phyloP scores from a whole-genome alignment of 1,284 basidiomycete genomes.

The Trichosporon inkin region DNA sequence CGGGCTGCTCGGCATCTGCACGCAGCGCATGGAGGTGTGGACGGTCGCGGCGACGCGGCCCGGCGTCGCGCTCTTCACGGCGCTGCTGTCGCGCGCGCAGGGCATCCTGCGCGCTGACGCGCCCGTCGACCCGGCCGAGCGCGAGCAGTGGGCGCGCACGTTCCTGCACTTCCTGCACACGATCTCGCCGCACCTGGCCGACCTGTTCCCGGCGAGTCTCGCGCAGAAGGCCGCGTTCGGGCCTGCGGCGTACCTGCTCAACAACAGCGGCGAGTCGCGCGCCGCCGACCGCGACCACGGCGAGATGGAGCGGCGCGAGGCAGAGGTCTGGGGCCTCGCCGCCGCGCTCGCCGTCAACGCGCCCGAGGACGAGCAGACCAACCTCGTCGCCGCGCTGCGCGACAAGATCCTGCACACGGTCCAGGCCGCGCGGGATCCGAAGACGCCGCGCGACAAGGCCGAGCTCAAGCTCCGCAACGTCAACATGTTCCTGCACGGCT shows the following conservation, averaged over 20 bases:
- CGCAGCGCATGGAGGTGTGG: constrained; percentile 75
- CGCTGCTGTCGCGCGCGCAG: constrained; percentile 88
- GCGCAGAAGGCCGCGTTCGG: constrained; percentile 59
- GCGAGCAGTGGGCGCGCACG: constrained; percentile 79
- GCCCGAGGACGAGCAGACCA: constrained; percentile 72
- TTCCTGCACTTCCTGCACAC: constrained; percentile 80
- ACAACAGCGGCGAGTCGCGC: constrained; percentile 38
- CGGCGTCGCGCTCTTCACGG: constrained; percentile 84
- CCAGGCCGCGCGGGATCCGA: constrained; percentile 41
- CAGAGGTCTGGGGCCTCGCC: constrained; percentile 50
- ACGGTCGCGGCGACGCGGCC: constrained; percentile 69
- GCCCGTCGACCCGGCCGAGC: constrained; percentile 60
- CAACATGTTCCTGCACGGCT: constrained; percentile 50
- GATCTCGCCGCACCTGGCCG: constrained; percentile 66
- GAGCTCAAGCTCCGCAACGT: constrained; percentile 50
- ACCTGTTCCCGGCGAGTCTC: constrained; percentile 86
- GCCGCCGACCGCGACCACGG: constrained; percentile 69
- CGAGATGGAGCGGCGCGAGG: constrained; percentile 49
- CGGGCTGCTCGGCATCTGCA: constrained; percentile 77
- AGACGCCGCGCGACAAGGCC: constrained; percentile 32
- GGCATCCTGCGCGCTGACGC: constrained; percentile 72
- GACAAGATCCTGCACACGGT: constrained; percentile 63
- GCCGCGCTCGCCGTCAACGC: constrained; percentile 82
- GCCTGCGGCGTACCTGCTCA: constrained; percentile 50
- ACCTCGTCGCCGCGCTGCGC: constrained; percentile 76